Evolutionary conservation across 2,329 filamentous ascomycete species (phyloP), one percentile per base, ranked within the genome.

Genomic region (Lasiodiplodia sp.): DNA sequence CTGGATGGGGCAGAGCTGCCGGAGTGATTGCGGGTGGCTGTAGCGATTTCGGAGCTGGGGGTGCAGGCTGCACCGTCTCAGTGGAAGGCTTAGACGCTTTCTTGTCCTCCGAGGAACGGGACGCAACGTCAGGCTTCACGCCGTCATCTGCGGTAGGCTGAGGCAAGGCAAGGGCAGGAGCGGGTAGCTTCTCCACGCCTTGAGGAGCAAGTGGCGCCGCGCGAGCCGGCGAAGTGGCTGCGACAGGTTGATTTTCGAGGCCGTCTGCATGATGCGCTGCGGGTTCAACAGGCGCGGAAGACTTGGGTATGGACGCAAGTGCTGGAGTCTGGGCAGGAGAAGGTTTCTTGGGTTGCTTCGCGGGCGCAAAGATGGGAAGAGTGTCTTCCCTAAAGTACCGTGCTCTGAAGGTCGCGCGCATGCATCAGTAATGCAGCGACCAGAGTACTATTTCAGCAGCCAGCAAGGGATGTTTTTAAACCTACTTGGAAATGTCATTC

Each of bases 401-500:
- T 73, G 85, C 85, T 83, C 87, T 88, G 73, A 47, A 71, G 49
- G 56, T 57, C 40, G 60, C 28, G 31, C 28, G 47, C 25, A 18
- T 73, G 70, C 71, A 75, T 68, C 64, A 75, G 71, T 44, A 73
- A 71, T 66, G 74, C 74, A 64, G 60, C 60, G 47, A 64, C 60
- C 31, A 64, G 34, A 52, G 52, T 64, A 53, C 38, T 38, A 64
- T 64, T 52, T 52, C 47, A 49, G 28, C 31, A 64, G 25, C 25
- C n/a, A 69, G 75, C 38, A 76, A 70, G 83, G 85, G 52, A 60
- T 52, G 38, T 37, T 25, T 60, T 58, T 16, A 6, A 57, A 79
- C 85, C 80, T 84, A 89, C 87, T 85, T 85, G 72, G 83, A 75
- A 51, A 89, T 80, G 72, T 87, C 84, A 78, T 88, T 88, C 73